Evolutionary conservation across 2,329 filamentous ascomycete species (phyloP), one percentile per base, ranked within the genome.

Genomic region (Apiospora hydei): DNA sequence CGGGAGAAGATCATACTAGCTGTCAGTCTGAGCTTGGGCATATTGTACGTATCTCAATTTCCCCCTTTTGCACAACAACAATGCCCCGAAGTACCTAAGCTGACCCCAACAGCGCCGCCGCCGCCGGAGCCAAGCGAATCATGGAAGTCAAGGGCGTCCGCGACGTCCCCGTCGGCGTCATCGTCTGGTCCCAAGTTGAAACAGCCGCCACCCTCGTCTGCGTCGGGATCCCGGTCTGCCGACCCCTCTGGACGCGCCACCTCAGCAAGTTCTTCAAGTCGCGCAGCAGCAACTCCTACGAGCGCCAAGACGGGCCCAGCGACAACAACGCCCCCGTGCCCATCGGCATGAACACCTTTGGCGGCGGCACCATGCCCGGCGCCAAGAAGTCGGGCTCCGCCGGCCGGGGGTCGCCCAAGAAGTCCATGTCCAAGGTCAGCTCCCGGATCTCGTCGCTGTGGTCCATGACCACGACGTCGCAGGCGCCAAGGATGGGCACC

Each of bases 101-200:
- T 5, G 3, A 6, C 13, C n/a, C 21, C 14, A 16, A 53, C 57
- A 71, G 43, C 2, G 66, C 67, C 24, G 44, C 61, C 47, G 53
- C 24, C 41, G 72, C 72, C 34, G 73, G 73, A 21, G 72, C 69
- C 3, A 72, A 72, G 51, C 66, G 73, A n/a, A 72, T 74, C n/a
- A 67, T 69, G 61, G 64, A 71, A 38, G 72, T 73, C 10, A 71
- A 71, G 21, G 73, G 69, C 41, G 73, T 74, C 30, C 73, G 71
- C 14, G 73, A 75, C 43, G 73, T 75, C 0, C 73, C 73, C 7
- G 70, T 75, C 13, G 69, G 61, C 14, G 72, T 77, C 30, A 72
- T 76, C 46, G 68, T 75, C 11, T 77, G 75, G 76, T 73, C 75
- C 38, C 69, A 72, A 1, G 73, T 73, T 5, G 76, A 77, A 49